Evolutionary conservation across 2,329 filamentous ascomycete species (phyloP).

Genomic region (Aspergillus carbonarius): DNA sequence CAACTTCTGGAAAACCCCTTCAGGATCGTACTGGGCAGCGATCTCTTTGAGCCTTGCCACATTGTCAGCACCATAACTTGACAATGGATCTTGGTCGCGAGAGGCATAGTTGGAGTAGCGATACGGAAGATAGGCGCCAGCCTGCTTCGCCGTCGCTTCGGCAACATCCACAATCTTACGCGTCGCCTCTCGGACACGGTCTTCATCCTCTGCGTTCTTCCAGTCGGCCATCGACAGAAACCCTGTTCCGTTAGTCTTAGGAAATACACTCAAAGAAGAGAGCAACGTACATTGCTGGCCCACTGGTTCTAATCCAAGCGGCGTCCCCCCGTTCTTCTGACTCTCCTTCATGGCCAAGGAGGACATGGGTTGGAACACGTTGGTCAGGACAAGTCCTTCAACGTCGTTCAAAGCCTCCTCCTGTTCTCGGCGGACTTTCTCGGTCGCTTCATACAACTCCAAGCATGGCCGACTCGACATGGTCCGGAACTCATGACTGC

Average conservation of each 20-base stretch:
- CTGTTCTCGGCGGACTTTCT: slow-evolving; percentile 4
- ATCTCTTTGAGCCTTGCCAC: slow-evolving; percentile 4
- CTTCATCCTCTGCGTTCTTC: slow-evolving; percentile 8
- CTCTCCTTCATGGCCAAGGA: slow-evolving; percentile 3
- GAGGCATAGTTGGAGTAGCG: slow-evolving; percentile 13
- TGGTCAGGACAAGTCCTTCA: background rate
- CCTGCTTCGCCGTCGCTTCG: slow-evolving; percentile 7
- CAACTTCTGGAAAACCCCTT: slow-evolving; percentile 10
- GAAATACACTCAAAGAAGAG: background rate
- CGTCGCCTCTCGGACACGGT: slow-evolving; percentile 6
- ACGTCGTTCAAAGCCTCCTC: slow-evolving; percentile 3
- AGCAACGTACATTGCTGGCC: slow-evolving; percentile 9
- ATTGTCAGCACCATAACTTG: slow-evolving; percentile 9
- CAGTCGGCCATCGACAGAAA: slow-evolving; percentile 16
- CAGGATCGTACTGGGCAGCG: slow-evolving; percentile 9
- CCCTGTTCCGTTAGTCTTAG: slow-evolving; percentile 7
- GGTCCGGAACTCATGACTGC: background rate
- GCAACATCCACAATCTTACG: slow-evolving; percentile 15
- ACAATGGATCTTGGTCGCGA: slow-evolving; percentile 10
- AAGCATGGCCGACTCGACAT: slow-evolving; percentile 4
- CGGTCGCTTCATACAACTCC: slow-evolving; percentile 7
- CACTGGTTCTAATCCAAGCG: slow-evolving; percentile 1
- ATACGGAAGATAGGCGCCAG: slow-evolving; percentile 10
- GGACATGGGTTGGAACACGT: slow-evolving; percentile 9
- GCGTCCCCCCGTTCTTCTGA: background rate